phyloP scores from a whole-genome alignment of 495 filamentous ascomycete genomes.

The Aspergillus sclerotioniger region DNA sequence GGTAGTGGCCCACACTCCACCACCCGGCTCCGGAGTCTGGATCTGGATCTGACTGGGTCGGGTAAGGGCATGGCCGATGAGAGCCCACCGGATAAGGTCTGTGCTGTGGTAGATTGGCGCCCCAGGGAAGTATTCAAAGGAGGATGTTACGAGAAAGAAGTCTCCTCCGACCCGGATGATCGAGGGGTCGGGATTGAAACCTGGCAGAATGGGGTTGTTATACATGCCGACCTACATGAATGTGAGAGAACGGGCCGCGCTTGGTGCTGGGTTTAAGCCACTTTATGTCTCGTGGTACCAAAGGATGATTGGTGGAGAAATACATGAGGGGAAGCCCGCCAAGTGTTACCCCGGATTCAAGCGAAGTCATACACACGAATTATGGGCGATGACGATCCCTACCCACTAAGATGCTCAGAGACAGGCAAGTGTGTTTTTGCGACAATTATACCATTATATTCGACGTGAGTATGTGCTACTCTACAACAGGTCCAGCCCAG shows the following conservation, averaged over 20 bases:
- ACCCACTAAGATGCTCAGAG: too few relatives aligned
- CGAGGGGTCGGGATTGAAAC: constrained; percentile 45
- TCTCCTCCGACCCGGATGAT: constrained; percentile 36
- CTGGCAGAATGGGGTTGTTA: constrained; percentile 37
- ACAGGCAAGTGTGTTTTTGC: too few relatives aligned
- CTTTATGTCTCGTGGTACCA: neutral
- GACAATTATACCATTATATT: constrained; percentile 41
- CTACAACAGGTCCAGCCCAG: too few relatives aligned
- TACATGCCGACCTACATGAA: constrained; percentile 12
- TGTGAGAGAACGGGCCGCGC: neutral
- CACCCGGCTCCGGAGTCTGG: constrained; percentile 51
- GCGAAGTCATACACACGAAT: too few relatives aligned
- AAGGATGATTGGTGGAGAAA: constrained; percentile 4
- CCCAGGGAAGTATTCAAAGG: constrained; percentile 49
- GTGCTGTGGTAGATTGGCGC: constrained; percentile 46
- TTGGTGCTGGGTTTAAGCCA: neutral
- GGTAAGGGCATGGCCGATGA: constrained; percentile 57
- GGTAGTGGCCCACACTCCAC: constrained; percentile 46
- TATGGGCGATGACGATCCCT: too few relatives aligned
- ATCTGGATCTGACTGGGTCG: constrained; percentile 61
- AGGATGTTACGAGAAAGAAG: constrained; percentile 47
- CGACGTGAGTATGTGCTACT: too few relatives aligned
- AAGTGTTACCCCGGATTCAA: too few relatives aligned
- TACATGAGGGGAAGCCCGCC: neutral
- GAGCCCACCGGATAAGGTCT: constrained; percentile 45